Evolutionary conservation across 768 basidiomycete species (phyloP).

Genomic region (Kwoniella heveanensis): DNA sequence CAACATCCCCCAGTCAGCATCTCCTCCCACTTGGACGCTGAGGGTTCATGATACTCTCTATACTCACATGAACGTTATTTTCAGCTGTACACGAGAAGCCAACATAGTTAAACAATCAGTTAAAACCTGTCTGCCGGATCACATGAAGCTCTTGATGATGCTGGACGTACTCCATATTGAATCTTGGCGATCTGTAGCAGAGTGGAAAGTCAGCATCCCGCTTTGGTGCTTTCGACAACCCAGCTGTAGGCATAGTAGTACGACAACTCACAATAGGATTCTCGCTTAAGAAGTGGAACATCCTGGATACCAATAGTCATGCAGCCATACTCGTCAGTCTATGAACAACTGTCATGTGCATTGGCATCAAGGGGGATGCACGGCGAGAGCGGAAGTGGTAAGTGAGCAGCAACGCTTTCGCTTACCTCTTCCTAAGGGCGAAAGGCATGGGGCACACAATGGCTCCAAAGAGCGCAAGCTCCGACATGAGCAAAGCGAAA

Average conservation of each 20-base stretch:
- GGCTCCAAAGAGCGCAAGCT: constrained; percentile 52
- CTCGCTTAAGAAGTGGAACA: constrained; percentile 61
- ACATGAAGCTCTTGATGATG: no score
- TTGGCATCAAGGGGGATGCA: no score
- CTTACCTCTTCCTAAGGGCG: constrained; percentile 60
- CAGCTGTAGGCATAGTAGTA: constrained; percentile 59
- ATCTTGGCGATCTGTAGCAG: constrained; percentile 69
- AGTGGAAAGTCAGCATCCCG: neutral
- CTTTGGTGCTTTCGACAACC: no score
- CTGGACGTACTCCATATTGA: constrained; percentile 67
- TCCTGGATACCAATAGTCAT: constrained; percentile 22
- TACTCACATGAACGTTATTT: constrained; percentile 92
- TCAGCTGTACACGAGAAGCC: constrained; percentile 59
- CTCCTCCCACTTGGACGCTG: constrained; percentile 3
- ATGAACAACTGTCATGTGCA: no score
- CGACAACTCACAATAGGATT: constrained; percentile 67
- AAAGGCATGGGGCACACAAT: constrained; percentile 73
- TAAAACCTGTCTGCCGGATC: neutral
- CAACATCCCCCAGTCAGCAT: constrained; percentile 1
- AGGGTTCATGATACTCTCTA: no score
- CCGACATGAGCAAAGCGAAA: constrained; percentile 76
- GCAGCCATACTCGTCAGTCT: neutral
- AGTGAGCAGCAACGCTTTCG: no score
- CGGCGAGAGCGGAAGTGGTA: no score
- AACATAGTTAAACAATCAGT: neutral